phyloP scores from a whole-genome alignment of 257 asterid species.

The Anisodus tanguticus region DNA sequence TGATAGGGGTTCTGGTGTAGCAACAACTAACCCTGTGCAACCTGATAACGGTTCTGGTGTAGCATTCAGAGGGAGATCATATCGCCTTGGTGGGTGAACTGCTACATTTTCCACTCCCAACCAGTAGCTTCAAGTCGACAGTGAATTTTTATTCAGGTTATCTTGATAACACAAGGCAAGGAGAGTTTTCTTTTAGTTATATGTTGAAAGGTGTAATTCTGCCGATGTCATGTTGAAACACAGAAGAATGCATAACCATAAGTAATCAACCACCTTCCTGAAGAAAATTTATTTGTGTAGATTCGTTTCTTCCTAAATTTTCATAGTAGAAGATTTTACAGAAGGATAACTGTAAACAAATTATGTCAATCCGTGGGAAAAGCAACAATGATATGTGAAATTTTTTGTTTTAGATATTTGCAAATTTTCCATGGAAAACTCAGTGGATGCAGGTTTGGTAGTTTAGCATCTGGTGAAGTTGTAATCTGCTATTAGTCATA shows the following conservation, averaged over 20 bases:
- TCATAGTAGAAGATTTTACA: slow-evolving; percentile 1
- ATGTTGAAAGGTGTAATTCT: slow-evolving; percentile 21
- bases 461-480: neutral
- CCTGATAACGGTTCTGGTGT: slow-evolving; percentile 60
- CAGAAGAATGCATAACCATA: neutral
- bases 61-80: slow-evolving; percentile 83
- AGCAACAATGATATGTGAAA: neutral
- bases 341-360: neutral
- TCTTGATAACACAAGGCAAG: neutral
- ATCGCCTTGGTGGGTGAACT: slow-evolving; percentile 65
- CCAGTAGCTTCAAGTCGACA: neutral
- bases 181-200: neutral
- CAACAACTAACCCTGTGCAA: slow-evolving; percentile 43
- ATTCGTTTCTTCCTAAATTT: neutral
- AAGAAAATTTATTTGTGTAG: slow-evolving; percentile 17
- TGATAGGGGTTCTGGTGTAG: slow-evolving; percentile 63
- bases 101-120: neutral
- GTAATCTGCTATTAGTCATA: too few species aligned
- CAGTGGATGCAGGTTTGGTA: neutral
- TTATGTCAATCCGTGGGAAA: neutral
- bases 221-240: neutral
- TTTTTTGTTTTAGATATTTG: neutral
- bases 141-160: neutral
- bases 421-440: neutral
- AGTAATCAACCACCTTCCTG: neutral